These are phyloP conservation scores for Silene latifolia DNA, from an alignment of 148 eudicot genomes.

Conservation along the genomic window DNA sequence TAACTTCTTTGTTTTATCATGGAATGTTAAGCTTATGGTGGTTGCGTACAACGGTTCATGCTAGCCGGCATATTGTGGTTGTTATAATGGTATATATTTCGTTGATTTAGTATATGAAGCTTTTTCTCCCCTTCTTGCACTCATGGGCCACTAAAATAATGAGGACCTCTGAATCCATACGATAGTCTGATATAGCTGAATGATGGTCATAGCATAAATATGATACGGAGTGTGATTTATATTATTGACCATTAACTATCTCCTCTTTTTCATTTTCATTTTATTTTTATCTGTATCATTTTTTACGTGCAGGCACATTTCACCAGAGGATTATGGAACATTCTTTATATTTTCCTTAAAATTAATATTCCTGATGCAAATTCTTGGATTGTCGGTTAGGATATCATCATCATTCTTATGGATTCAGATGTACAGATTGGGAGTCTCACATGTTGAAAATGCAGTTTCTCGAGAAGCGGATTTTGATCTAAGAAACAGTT, in stretches of 20 bases:
- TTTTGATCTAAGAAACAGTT: conserved; percentile 81
- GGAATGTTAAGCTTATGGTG: not conserved
- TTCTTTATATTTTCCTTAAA: conserved; percentile 63
- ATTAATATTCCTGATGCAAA: conserved; percentile 72
- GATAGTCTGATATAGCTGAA: not conserved
- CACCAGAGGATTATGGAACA: conserved; percentile 56
- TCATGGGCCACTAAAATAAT: not conserved
- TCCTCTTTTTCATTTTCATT: not conserved
- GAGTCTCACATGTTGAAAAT: conserved; percentile 57
- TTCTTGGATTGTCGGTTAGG: conserved; percentile 68
- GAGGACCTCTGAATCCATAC: not conserved
- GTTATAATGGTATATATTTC: not conserved
- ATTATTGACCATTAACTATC: not conserved
- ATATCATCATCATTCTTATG: conserved; percentile 72
- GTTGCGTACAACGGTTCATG: too few species aligned
- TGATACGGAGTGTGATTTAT: not conserved
- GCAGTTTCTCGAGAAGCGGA: conserved; percentile 66
- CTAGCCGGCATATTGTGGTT: not conserved
- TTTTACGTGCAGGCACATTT: conserved; percentile 65
- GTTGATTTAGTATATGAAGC: not conserved
- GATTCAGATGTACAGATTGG: conserved; percentile 98
- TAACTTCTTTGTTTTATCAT: not conserved
- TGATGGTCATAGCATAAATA: not conserved
- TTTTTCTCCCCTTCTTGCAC: not conserved
- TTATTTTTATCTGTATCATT: conserved; percentile 3